Evolutionary conservation across 352 stramenopile species (phyloP), one percentile per base, ranked within the genome.

Genomic region (Hyaloperonospora brassicae): DNA sequence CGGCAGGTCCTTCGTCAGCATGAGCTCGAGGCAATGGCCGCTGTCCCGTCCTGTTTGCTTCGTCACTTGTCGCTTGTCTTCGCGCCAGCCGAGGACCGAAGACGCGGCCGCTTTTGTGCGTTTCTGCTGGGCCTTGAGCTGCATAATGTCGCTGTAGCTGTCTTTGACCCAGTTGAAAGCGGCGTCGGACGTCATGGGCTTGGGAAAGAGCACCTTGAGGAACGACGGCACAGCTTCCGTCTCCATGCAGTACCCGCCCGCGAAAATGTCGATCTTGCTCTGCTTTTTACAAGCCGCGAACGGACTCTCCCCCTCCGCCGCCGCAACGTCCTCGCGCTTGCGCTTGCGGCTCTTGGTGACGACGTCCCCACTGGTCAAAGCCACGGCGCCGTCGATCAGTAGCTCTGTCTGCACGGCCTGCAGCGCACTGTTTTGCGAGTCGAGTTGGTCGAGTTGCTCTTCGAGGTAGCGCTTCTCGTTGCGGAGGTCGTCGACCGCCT

Each of bases 91-190:
- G n/a, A 72, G 44, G 35, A 76, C 22, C 1, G 59, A 63, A 1
- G 30, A 36, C 13, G 27, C 35, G 7, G 34, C 13, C 6, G 25
- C 12, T 17, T 66, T 57, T 1, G 27, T n/a, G 2, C 40, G 35
- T 30, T 63, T 59, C 30, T 68, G 64, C 52, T 68, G 64, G 35
- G 54, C 41, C 35, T 75, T 63, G 2, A 70, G 53, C 11, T 50
- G 36, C 67, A 76, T 76, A 25, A 76, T 76, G 48, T 76, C 67
- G 1, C 53, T 41, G 52, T 76, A 76, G 61, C 67, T 72, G 43
- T 76, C 62, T 52, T 76, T 76, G 50, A 76, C 67, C 67, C 67
- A 76, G 60, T 76, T 69, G 43, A 76, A 76, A 11, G 67, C 67
- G 11, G 57, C 52, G 40, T 67, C 63, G 48, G 53, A 70, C 3